Base-by-base conservation (phyloP, 148 eudicot genomes). In the Rhododendron molle region DNA sequence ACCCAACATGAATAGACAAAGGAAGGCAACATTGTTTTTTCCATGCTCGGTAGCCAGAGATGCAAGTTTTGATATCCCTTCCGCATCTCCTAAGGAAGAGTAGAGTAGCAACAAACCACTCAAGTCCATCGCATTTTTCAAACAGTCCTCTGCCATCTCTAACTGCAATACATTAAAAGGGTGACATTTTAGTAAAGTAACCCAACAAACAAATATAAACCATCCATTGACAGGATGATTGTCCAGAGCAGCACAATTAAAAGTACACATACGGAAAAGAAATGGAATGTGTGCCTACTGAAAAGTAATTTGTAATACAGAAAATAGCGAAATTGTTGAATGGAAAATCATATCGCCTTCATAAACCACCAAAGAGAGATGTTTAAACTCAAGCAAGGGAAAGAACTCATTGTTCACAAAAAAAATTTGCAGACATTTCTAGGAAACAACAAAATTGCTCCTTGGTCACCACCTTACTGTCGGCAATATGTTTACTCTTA, bases 41-140 rank as follows among this genome's bases (percentile, higher is more conserved):
- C 98, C 99, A 86, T 94, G 89, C 90, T 93, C 96, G 89, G 91
- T 92, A 81, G 99, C 95, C 83, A 91, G 88, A 83, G 90, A 89
- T 67, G 96, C 97, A 85, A 96, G 98, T 82, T 86, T 89, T 62
- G 94, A 90, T 74, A 97, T 91, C 83, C 97, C 99, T 86, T 95
- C 96, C 49, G 94, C 98, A 91, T 97, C 96, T 88, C 99, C 99
- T 84, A 97, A 90, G 83, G 99, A 95, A 82, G 98, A 97, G 86
- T 97, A 97, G 86, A 97, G 96, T 77, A 97, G 88, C 93, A 97
- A 90, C 89, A 97, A 90, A 62, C 99, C 99, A 91, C 98, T 97
- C 90, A 94, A 91, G 89, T 97, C 99, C 92, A 89, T 92, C 83
- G 99, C 99, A 81, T 90, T 91, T 89, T 92, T 92, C 90, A 96